These are phyloP conservation scores for Desmodesmus armatus DNA, from an alignment of 139 green algal genomes.

Conservation along the genomic window DNA sequence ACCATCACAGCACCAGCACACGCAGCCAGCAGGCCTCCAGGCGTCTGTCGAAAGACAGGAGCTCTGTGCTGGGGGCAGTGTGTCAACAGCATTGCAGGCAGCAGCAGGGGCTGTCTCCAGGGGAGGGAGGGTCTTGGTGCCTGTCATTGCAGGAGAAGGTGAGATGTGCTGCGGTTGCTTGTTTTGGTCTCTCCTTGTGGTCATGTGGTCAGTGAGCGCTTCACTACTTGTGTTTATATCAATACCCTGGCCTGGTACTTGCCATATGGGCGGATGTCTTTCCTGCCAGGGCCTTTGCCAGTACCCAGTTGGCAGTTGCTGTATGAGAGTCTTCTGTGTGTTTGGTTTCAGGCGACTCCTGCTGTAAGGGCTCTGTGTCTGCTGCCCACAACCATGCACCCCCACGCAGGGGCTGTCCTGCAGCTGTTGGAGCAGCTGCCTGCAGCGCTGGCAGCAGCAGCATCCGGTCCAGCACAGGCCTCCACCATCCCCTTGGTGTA, in stretches of 20 bases:
- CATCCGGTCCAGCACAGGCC: not conserved
- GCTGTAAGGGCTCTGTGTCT: not conserved
- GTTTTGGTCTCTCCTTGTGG: no score
- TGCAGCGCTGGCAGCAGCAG: not conserved
- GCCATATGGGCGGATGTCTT: no score
- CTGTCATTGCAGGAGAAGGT: slow-evolving; percentile 1
- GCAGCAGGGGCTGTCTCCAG: not conserved
- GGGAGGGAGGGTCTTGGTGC: slow-evolving; percentile 16
- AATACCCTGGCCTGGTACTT: no score
- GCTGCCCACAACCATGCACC: no score
- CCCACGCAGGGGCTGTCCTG: not conserved
- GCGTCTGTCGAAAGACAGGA: no score
- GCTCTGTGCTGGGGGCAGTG: not conserved
- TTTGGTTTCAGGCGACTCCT: not conserved
- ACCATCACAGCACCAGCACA: not conserved
- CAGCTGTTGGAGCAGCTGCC: slow-evolving; percentile 21
- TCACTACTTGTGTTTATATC: not conserved
- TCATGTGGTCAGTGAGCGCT: not conserved
- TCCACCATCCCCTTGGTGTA: not conserved
- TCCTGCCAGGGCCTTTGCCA: no score
- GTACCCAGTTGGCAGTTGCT: no score
- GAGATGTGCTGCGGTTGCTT: no score
- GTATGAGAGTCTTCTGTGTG: not conserved
- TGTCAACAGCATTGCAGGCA: no score
- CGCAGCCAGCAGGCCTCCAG: not conserved